phyloP scores from a whole-genome alignment of 2,329 filamentous ascomycete species.

The Talaromyces albobiverticillius region DNA sequence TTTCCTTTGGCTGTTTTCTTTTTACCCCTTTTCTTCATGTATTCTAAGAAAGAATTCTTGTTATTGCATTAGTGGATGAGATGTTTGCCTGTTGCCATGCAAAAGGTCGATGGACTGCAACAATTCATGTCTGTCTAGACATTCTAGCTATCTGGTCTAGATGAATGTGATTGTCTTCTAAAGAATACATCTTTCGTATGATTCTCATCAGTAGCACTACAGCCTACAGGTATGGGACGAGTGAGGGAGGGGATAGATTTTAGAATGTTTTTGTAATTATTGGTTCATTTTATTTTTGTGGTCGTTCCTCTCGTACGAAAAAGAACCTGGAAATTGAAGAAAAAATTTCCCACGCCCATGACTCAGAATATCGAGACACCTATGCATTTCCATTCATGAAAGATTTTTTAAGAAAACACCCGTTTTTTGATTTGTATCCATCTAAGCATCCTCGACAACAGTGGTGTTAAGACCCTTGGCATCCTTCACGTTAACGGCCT shows the following conservation, averaged over 20 bases:
- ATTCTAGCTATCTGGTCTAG: background rate
- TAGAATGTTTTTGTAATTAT: background rate
- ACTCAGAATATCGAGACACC: background rate
- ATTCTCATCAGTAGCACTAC: too few species aligned
- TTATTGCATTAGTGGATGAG: background rate
- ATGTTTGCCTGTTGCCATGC: background rate
- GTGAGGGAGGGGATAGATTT: background rate
- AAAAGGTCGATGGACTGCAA: too few species aligned
- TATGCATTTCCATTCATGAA: background rate
- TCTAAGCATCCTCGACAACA: constrained; percentile 64
- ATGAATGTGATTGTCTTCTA: background rate
- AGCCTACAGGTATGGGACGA: background rate
- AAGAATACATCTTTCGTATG: too few species aligned
- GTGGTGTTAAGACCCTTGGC: constrained; percentile 95
- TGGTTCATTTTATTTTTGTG: background rate
- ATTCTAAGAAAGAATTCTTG: background rate
- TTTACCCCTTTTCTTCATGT: background rate
- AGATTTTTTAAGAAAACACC: background rate
- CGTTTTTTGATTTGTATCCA: background rate
- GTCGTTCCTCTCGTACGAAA: background rate
- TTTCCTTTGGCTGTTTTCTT: background rate
- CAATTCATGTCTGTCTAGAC: background rate
- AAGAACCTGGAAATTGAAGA: background rate
- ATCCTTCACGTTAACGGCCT: constrained; percentile 99
- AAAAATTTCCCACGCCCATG: background rate